Evolutionary conservation across 225 moss, liverwort and hornwort species (phyloP).

Genomic region (Straminergon stramineum): DNA sequence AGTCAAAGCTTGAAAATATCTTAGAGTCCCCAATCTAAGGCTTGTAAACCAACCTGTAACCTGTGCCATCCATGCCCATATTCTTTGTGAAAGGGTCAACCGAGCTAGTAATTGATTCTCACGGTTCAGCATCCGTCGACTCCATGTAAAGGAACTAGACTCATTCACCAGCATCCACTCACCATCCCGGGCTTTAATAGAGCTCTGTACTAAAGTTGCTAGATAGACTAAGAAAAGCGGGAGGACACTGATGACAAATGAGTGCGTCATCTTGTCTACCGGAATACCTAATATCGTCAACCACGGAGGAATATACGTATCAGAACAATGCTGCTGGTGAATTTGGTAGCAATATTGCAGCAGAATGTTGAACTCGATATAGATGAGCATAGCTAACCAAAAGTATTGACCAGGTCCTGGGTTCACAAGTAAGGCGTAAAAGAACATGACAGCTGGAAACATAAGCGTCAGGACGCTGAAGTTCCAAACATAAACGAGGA

Average conservation of each 20-base stretch:
- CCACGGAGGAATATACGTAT: slow-evolving; percentile 57
- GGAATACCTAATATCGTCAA: slow-evolving; percentile 74
- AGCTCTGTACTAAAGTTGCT: slow-evolving; percentile 84
- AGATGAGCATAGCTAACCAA: slow-evolving; percentile 95
- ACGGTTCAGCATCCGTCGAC: slow-evolving; percentile 42
- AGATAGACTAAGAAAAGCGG: slow-evolving; percentile 91
- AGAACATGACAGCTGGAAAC: slow-evolving; percentile 80
- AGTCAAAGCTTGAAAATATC: slow-evolving; percentile 72
- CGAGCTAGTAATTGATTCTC: slow-evolving; percentile 22
- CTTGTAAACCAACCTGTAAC: slow-evolving; percentile 32
- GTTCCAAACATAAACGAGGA: slow-evolving; percentile 87
- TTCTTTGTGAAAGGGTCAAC: slow-evolving; percentile 30
- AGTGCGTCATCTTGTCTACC: slow-evolving; percentile 65
- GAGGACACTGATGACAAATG: slow-evolving; percentile 91
- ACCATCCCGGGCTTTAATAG: slow-evolving; percentile 94
- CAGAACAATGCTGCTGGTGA: slow-evolving; percentile 70
- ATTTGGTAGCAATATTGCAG: slow-evolving; percentile 92
- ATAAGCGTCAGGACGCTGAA: slow-evolving; percentile 87
- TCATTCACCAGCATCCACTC: slow-evolving; percentile 96
- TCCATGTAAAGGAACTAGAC: slow-evolving; percentile 42
- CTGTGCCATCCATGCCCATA: slow-evolving; percentile 22
- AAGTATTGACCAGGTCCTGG: slow-evolving; percentile 90
- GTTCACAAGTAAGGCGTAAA: slow-evolving; percentile 88
- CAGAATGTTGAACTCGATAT: slow-evolving; percentile 86
- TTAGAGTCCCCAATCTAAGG: slow-evolving; percentile 41